Evolutionary conservation across 164 flowering plant species (phyloP).

Genomic region (Malania oleifera): DNA sequence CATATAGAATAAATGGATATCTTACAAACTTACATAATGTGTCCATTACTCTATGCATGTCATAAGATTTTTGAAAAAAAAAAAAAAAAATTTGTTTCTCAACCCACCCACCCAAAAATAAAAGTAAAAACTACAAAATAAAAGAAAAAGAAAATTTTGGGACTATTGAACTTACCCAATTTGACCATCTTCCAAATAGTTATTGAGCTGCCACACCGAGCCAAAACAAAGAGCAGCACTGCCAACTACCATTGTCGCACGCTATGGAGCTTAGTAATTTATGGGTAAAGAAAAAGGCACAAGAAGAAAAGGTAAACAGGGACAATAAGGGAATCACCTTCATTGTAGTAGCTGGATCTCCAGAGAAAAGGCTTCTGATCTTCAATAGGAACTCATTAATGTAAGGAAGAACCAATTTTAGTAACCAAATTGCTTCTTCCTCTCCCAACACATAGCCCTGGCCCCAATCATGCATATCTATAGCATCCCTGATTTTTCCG

Average conservation of each 20-base stretch:
- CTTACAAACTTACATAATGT: too few relatives aligned
- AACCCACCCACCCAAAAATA: too few relatives aligned
- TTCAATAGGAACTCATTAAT: conserved; percentile 64
- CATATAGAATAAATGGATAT: too few relatives aligned
- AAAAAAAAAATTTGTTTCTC: conserved; percentile 4
- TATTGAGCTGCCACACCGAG: conserved; percentile 77
- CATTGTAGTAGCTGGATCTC: conserved; percentile 87
- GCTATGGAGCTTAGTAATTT: not conserved
- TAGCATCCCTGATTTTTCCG: conserved; percentile 36
- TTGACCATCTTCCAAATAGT: conserved; percentile 79
- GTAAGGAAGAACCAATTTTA: conserved; percentile 68
- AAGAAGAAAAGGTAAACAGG: not conserved
- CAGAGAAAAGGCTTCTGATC: conserved; percentile 65
- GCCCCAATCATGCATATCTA: conserved; percentile 27
- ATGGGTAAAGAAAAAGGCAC: not conserved
- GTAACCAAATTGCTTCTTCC: conserved; percentile 74
- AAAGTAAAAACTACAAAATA: not conserved
- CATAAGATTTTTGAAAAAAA: not conserved
- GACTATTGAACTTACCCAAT: conserved; percentile 47
- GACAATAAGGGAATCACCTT: conserved; percentile 41
- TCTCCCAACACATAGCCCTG: conserved; percentile 49
- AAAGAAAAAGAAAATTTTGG: not conserved
- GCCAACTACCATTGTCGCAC: conserved; percentile 58
- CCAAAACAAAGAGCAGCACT: conserved; percentile 69
- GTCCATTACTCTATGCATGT: too few relatives aligned